These are phyloP conservation scores for Rhodotorula glutinis DNA, from an alignment of 1,284 basidiomycete species.

Conservation along the genomic window DNA sequence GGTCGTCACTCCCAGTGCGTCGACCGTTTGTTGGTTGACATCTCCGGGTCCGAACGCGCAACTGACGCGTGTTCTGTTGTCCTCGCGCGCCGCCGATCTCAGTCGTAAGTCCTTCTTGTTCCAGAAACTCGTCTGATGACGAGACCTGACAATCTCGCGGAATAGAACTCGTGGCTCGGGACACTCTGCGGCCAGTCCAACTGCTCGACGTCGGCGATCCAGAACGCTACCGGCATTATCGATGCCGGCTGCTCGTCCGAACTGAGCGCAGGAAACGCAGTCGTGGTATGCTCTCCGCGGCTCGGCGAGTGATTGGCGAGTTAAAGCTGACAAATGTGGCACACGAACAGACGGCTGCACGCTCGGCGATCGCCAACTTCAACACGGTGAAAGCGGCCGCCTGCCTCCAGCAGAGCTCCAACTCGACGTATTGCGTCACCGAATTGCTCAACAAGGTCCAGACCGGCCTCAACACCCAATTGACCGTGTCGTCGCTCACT, in stretches of 20 bases:
- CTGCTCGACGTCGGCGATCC: slow-evolving; percentile 10
- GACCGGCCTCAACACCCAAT: slow-evolving; percentile 5
- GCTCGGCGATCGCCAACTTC: slow-evolving; percentile 11
- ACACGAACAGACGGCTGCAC: not conserved
- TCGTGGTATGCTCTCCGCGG: slow-evolving; percentile 13
- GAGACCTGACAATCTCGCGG: too few relatives aligned
- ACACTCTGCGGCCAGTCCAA: slow-evolving; percentile 9
- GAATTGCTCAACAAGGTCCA: slow-evolving; percentile 14
- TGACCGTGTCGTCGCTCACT: slow-evolving; percentile 17
- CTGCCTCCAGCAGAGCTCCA: slow-evolving; percentile 24
- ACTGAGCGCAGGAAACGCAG: not conserved
- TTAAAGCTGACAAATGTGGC: not conserved
- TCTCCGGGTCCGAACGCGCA: not conserved
- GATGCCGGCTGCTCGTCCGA: slow-evolving; percentile 25
- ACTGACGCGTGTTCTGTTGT: not conserved
- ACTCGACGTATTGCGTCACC: slow-evolving; percentile 33
- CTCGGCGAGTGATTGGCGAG: not conserved
- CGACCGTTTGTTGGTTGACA: not conserved
- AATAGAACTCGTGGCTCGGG: slow-evolving; percentile 21
- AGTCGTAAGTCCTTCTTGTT: not conserved
- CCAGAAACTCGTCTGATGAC: too few relatives aligned
- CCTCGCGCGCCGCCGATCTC: not conserved
- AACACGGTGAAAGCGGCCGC: slow-evolving; percentile 17
- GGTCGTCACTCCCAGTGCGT: not conserved
- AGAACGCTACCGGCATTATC: slow-evolving; percentile 19